A percentile compares a stretch with the other conserved stretches of the same genome.
These are phyloP conservation scores for Trametes polyzona DNA, from an alignment of 1,284 basidiomycete species.

Conservation along the genomic window DNA sequence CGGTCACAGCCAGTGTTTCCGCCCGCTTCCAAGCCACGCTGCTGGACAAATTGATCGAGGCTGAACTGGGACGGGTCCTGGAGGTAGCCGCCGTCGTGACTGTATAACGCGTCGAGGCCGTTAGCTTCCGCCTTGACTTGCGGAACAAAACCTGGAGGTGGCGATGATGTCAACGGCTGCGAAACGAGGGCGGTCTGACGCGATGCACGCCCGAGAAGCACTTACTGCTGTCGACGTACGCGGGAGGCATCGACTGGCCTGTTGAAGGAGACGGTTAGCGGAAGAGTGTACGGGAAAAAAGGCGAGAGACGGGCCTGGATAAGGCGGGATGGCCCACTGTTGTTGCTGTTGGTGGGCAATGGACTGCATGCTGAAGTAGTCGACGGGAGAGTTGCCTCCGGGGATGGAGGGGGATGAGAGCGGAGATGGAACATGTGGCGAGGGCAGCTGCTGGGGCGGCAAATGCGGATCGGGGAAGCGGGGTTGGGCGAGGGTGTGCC, in stretches of 20 bases:
- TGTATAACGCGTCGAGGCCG: conserved; percentile 16
- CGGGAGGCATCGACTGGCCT: conserved; percentile 17
- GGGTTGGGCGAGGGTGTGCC: conserved; percentile 14
- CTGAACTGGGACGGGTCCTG: conserved; percentile 21
- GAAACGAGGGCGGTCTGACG: neutral
- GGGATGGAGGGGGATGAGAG: conserved; percentile 20
- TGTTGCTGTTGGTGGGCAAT: conserved; percentile 8
- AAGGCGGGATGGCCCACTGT: conserved; percentile 17
- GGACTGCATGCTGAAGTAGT: conserved; percentile 18
- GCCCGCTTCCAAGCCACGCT: conserved; percentile 7
- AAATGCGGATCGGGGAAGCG: conserved; percentile 19
- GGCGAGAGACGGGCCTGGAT: conserved; percentile 7
- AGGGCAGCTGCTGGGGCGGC: conserved; percentile 5
- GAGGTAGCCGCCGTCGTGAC: conserved; percentile 15
- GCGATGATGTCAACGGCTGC: conserved; percentile 8
- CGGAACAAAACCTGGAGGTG: conserved; percentile 14
- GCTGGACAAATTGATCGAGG: conserved; percentile 15
- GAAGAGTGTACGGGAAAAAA: neutral
- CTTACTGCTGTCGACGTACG: conserved; percentile 23
- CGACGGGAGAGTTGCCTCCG: conserved; percentile 19
- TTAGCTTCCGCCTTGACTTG: conserved; percentile 23
- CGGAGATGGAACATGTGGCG: conserved; percentile 27
- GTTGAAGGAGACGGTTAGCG: conserved; percentile 5
- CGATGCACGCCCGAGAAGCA: neutral
- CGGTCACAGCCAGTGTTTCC: conserved; percentile 14